Conservation (phyloP, 306 rosid species). For the Citrullus amarus region DNA sequence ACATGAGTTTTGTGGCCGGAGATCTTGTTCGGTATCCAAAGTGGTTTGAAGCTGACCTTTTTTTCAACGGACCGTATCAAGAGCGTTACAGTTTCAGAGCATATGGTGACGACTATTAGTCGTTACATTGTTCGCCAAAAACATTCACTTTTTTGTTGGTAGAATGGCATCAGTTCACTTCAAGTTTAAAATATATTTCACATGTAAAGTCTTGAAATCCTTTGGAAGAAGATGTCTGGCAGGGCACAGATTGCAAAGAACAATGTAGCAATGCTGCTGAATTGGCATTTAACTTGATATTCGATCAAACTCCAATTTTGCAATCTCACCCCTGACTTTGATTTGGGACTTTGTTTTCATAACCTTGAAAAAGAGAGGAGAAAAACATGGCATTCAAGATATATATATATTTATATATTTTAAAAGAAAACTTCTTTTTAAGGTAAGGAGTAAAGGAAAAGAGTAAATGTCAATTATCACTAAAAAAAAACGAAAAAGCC, state of each 20-base stretch:
- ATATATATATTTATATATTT: too few relatives aligned
- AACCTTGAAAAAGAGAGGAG: too few relatives aligned
- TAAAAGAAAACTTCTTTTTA: too few relatives aligned
- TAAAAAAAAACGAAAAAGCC: too few relatives aligned
- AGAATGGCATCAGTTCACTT: not conserved
- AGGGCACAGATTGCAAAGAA: not conserved
- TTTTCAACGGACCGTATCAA: slow-evolving; percentile 74
- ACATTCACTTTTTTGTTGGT: not conserved
- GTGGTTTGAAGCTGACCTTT: slow-evolving; percentile 88
- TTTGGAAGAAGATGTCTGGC: not conserved
- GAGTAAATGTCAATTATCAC: too few relatives aligned
- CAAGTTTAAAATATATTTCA: not conserved
- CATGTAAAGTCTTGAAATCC: not conserved
- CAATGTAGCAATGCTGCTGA: not conserved
- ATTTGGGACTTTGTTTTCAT: too few relatives aligned
- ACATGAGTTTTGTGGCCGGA: slow-evolving; percentile 71
- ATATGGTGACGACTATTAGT: slow-evolving; percentile 49
- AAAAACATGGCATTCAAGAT: too few relatives aligned
- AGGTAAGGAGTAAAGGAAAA: too few relatives aligned
- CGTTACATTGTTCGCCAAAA: not conserved
- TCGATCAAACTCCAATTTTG: not conserved
- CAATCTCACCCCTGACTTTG: too few relatives aligned
- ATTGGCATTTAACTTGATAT: not conserved
- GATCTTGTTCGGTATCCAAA: slow-evolving; percentile 77
- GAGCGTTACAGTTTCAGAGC: slow-evolving; percentile 82